Evolutionary conservation across 2,329 filamentous ascomycete species (phyloP), one percentile per base, ranked within the genome.

Genomic region (Aspergillus sclerotialis): DNA sequence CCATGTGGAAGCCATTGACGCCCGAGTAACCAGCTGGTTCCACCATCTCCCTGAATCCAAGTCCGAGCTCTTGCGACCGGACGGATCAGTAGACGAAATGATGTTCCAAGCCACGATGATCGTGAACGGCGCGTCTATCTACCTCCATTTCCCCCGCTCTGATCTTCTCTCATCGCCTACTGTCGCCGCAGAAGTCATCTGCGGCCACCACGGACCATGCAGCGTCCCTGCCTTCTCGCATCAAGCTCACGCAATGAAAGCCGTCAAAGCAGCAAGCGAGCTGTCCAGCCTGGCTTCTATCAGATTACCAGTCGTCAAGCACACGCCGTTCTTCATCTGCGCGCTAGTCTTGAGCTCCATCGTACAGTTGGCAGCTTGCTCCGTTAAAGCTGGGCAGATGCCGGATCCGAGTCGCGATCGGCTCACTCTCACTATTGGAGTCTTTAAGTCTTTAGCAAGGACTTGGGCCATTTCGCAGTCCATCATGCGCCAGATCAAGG

Each of bases 91-190:
- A 8, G 89, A 95, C 55, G 86, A 94, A 61, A 82, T 94, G 74
- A 80, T 94, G 61, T 94, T 94, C 63, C 86, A 93, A 57, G 88
- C 85, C 1, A 82, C 85, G 43, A 90, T 93, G 77, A 84, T 94
- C 49, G 70, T 74, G 33, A 67, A 75, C 37, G 63, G 63, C 30
- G 69, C 72, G 7, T 64, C 80, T 1, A 85, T 92, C 48, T 76
- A 88, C 45, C 72, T 92, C 12, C 84, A 92, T 54, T 82, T 89
- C 45, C 84, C 84, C 7, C 76, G 82, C 36, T 89, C 84, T 4
- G 82, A 86, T 48, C 71, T 90, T 32, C 68, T 55, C 33, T 84
- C 72, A 56, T 70, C 66, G 54, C 70, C 43, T 50, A 69, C 46
- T 45, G 66, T 43, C 50, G 69, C 56, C 2, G 53, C 63, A n/a